Evolutionary conservation across 169 alveolate genomes (phyloP), one percentile per base, ranked within the genome.

Genomic region (Sarcocystis neurona): DNA sequence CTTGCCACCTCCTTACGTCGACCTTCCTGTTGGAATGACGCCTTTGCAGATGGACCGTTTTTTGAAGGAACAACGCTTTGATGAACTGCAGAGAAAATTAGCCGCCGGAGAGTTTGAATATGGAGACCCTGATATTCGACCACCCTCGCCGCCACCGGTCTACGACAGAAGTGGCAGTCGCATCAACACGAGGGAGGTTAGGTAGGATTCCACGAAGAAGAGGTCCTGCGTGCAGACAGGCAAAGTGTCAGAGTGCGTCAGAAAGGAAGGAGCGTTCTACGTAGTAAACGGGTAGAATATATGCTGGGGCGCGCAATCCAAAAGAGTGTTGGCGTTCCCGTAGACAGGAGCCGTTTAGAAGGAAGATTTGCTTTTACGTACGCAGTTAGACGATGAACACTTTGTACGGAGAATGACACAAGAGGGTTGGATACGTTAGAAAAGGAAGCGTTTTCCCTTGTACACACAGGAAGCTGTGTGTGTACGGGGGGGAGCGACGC

Each of bases 61-160:
- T 82, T 89, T 96, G 50, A 74, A 97, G n/a, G 98, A 96, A 84
- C 98, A 96, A 90, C 89, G 98, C 80, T 94, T 95, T 84, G 98
- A 96, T 10, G 98, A 96, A 82, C 94, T 96, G 60, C 93, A 94
- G 39, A 93, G 94, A 87, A 96, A 96, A 88, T 87, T 96, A 12
- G 18, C 43, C 30, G 18, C 23, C 10, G 90, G 88, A 0, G 60
- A 34, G 58, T 86, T 96, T 85, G 98, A 97, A 91, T 87, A 93
- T 86, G 98, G 96, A 8, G 98, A 96, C 44, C 97, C 98, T 1
- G 98, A 97, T 50, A 96, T 97, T 66, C 84, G 98, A 27, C 98
- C 98, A 2, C 97, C 98, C 0, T 94, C 97, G 4, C 98, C 98
- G 12, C 98, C 98, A 23, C 98, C 98, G 0, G 94, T 95, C 30